phyloP scores from a whole-genome alignment of 2,329 filamentous ascomycete genomes.

The Boeremia lycopersici region DNA sequence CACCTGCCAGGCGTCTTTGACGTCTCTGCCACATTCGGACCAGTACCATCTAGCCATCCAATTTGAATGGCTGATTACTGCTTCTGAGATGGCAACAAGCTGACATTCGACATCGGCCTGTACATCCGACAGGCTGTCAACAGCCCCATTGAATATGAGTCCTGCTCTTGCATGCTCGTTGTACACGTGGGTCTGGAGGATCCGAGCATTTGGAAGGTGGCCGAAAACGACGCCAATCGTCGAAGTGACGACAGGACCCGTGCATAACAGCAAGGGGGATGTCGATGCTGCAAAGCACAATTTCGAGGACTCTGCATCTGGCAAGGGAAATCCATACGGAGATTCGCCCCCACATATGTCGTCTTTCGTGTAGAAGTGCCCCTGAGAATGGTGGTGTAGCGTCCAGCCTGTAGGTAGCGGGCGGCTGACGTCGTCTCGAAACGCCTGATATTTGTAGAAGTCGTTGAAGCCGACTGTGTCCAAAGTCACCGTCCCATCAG shows the following conservation, averaged over 20 bases:
- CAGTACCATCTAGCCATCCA: neutral
- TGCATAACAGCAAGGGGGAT: neutral
- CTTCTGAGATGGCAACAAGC: neutral
- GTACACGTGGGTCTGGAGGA: neutral
- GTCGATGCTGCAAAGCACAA: neutral
- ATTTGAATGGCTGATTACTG: neutral
- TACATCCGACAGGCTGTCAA: neutral
- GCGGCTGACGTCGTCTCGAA: neutral
- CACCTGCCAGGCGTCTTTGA: neutral
- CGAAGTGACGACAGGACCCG: neutral
- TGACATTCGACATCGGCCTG: neutral
- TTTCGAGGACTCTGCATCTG: neutral
- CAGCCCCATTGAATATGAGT: neutral
- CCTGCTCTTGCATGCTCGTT: neutral
- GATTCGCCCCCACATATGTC: neutral
- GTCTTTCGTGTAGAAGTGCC: neutral
- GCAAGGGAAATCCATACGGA: neutral
- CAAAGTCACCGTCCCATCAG: neutral
- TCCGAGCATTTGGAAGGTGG: too few species aligned
- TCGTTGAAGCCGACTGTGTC: neutral
- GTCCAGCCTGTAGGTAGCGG: neutral
- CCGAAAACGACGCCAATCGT: neutral
- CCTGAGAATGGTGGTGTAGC: neutral
- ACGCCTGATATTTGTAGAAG: neutral
- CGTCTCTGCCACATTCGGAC: neutral